These are phyloP conservation scores for Neonectria coccinea DNA, from an alignment of 2,329 filamentous ascomycete genomes.

Conservation along the genomic window DNA sequence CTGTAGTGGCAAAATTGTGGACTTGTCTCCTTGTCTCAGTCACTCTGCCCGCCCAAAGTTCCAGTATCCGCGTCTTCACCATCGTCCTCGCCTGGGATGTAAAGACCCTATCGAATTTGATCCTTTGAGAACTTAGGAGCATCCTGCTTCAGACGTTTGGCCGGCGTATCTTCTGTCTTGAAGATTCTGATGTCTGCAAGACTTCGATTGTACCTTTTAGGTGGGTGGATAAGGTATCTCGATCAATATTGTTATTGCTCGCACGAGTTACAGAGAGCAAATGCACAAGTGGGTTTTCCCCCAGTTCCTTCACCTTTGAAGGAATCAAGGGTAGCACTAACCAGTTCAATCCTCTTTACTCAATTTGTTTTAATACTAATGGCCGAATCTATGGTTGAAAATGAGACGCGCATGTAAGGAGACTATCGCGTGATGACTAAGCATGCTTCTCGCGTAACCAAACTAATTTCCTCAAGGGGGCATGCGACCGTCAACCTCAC, in stretches of 20 bases:
- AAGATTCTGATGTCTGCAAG: too few relatives aligned
- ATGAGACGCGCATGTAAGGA: neutral
- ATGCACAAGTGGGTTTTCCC: neutral
- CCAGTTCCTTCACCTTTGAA: too few relatives aligned
- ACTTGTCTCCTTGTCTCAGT: too few relatives aligned
- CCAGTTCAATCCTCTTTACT: neutral
- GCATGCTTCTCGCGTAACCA: constrained; percentile 20
- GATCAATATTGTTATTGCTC: neutral
- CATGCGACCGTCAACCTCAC: constrained; percentile 16
- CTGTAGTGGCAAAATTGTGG: too few relatives aligned
- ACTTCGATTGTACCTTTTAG: neutral
- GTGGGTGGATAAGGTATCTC: neutral
- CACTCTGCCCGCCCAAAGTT: too few relatives aligned
- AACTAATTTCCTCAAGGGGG: constrained; percentile 23
- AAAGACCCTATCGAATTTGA: too few relatives aligned
- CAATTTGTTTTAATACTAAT: neutral
- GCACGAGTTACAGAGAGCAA: neutral
- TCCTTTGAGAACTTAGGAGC: too few relatives aligned
- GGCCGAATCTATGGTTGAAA: neutral
- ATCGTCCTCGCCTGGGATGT: too few relatives aligned
- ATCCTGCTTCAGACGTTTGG: too few relatives aligned
- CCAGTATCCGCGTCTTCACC: too few relatives aligned
- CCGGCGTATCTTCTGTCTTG: too few relatives aligned
- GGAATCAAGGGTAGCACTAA: neutral
- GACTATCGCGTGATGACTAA: constrained; percentile 25